Conservation (phyloP, 805 yeast genomes). For the Lipomyces chichibuensis region DNA sequence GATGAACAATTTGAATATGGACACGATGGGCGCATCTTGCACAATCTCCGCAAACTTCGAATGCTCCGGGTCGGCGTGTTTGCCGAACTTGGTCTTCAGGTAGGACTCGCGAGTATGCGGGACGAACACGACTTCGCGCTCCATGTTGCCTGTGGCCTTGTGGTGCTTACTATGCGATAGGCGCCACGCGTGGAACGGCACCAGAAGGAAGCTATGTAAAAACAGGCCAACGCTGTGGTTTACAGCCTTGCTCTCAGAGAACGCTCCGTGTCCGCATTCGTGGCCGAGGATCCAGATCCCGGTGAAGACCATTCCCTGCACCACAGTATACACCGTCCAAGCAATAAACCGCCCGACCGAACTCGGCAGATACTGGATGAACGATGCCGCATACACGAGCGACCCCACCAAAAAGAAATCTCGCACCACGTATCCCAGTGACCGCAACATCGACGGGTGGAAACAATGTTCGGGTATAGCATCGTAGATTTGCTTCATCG, state of each 20-base stretch:
- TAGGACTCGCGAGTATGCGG: constrained; percentile 69
- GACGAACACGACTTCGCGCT: constrained; percentile 83
- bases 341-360: constrained; percentile 53
- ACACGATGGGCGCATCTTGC: constrained; percentile 74
- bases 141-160: constrained; percentile 82
- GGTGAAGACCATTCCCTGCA: constrained; percentile 68
- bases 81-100: constrained; percentile 42
- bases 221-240: constrained; percentile 84
- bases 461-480: constrained; percentile 78
- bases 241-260: constrained; percentile 68
- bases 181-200: constrained; percentile 89
- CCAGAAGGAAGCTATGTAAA: constrained; percentile 73
- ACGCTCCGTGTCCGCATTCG: constrained; percentile 91
- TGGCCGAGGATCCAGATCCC: constrained; percentile 88
- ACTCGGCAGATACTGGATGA: constrained; percentile 56
- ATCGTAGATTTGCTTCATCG: constrained; percentile 71
- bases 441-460: constrained; percentile 58
- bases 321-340: constrained; percentile 60
- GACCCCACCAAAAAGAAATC: constrained; percentile 53
- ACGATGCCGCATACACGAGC: constrained; percentile 54
- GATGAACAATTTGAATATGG: constrained; percentile 56
- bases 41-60: constrained; percentile 54
- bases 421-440: constrained; percentile 67
- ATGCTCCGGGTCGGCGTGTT: not conserved
- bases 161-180: constrained; percentile 84